Evolutionary conservation across 176 grass and related monocot genomes (phyloP).

Genomic region (Avena insularis): DNA sequence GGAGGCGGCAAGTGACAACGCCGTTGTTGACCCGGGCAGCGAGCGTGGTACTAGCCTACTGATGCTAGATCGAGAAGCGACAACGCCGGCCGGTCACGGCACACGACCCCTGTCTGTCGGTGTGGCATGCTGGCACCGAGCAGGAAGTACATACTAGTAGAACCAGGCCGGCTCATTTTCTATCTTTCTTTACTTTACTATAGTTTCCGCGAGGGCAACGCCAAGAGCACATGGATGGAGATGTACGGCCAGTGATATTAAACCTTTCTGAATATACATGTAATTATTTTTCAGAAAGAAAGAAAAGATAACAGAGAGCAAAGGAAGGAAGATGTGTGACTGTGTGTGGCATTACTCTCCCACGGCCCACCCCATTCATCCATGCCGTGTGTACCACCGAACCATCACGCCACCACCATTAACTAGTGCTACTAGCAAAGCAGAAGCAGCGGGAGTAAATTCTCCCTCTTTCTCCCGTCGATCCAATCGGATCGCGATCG

Average conservation of each 20-base stretch:
- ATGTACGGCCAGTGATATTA: neutral
- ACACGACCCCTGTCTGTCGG: slow-evolving; percentile 40
- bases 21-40: neutral
- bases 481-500: neutral
- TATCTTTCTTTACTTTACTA: neutral
- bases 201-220: neutral
- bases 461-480: neutral
- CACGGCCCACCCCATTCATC: slow-evolving; percentile 21
- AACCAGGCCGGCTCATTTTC: neutral
- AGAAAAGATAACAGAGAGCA: neutral
- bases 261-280: neutral
- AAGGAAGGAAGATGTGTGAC: slow-evolving; percentile 17
- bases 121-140: neutral
- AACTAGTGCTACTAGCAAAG: neutral
- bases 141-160: neutral
- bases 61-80: neutral
- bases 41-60: neutral
- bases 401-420: slow-evolving; percentile 47
- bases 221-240: slow-evolving; percentile 3
- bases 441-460: neutral
- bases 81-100: slow-evolving; percentile 53
- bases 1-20: slow-evolving; percentile 37
- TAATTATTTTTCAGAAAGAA: neutral
- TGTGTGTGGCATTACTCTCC: neutral
- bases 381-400: slow-evolving; percentile 60